These are phyloP conservation scores for Fusarium torulosum DNA, from an alignment of 2,329 filamentous ascomycete species.

Conservation along the genomic window DNA sequence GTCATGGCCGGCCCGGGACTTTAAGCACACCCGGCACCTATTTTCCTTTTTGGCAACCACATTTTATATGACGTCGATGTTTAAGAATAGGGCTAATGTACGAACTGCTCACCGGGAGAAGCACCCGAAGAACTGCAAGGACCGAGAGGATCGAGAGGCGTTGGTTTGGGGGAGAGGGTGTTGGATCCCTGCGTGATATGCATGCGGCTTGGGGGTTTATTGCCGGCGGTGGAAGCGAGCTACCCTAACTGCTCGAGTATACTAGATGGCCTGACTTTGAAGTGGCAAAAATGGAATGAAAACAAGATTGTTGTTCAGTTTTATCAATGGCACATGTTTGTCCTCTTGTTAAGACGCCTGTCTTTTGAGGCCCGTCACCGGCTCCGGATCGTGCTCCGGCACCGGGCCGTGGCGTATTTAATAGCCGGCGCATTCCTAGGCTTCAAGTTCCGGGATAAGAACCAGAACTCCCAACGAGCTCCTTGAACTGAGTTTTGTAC, in stretches of 20 bases:
- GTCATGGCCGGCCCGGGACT: constrained; percentile 11
- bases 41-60: not conserved
- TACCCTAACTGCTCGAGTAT: not conserved
- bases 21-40: constrained; percentile 7
- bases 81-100: not conserved
- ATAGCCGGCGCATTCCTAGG: constrained; percentile 3
- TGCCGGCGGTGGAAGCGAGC: constrained; percentile 27
- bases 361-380: constrained; percentile 10
- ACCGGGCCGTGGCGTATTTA: constrained; percentile 18
- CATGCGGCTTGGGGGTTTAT: constrained; percentile 1
- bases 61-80: constrained; percentile 21
- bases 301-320: no score
- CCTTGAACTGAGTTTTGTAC: not conserved
- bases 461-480: not conserved
- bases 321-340: not conserved
- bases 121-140: constrained; percentile 7
- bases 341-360: not conserved
- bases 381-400: constrained; percentile 17
- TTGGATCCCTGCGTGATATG: not conserved
- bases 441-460: constrained; percentile 10
- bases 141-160: not conserved
- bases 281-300: constrained; percentile 1
- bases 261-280: not conserved
- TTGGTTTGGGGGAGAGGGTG: constrained; percentile 4
- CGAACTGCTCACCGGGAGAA: constrained; percentile 7